A percentile compares a stretch with the other conserved stretches of the same genome.
Conservation (phyloP, 257 asterid genomes). For the Solanum chiquidenum region DNA sequence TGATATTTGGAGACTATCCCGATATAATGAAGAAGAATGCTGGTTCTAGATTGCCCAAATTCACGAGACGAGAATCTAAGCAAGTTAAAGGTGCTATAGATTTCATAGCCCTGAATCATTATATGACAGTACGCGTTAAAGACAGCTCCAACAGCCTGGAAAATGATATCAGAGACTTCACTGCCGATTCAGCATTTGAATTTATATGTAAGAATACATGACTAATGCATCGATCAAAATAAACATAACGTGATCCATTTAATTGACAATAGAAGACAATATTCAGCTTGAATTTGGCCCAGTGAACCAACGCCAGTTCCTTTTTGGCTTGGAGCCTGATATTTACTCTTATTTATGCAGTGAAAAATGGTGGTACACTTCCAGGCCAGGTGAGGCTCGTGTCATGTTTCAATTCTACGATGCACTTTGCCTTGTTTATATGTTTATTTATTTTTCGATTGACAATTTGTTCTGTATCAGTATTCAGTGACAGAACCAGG, state of each 20-base stretch:
- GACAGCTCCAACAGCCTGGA: slow-evolving; percentile 15
- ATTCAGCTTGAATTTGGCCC: background rate
- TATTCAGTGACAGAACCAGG: background rate
- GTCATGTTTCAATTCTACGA: background rate
- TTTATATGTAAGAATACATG: background rate
- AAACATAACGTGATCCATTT: background rate
- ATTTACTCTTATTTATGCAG: background rate
- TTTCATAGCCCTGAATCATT: slow-evolving; percentile 52
- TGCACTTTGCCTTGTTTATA: background rate
- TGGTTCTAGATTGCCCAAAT: slow-evolving; percentile 39
- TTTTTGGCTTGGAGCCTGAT: no score
- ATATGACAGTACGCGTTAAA: slow-evolving; percentile 12
- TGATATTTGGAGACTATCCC: slow-evolving; percentile 60
- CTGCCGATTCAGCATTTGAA: slow-evolving; percentile 8
- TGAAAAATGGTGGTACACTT: background rate
- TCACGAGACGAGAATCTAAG: slow-evolving; percentile 29
- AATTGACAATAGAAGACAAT: background rate
- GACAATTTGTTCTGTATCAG: slow-evolving; percentile 11
- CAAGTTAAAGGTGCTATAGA: slow-evolving; percentile 50
- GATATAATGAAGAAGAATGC: slow-evolving; percentile 32
- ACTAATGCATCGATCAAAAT: background rate
- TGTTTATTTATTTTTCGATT: slow-evolving; percentile 18
- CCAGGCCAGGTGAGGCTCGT: background rate
- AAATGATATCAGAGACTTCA: slow-evolving; percentile 16
- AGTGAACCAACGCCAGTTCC: background rate